phyloP scores from a whole-genome alignment of 2,329 filamentous ascomycete genomes.

The Colletotrichum theobromicola region DNA sequence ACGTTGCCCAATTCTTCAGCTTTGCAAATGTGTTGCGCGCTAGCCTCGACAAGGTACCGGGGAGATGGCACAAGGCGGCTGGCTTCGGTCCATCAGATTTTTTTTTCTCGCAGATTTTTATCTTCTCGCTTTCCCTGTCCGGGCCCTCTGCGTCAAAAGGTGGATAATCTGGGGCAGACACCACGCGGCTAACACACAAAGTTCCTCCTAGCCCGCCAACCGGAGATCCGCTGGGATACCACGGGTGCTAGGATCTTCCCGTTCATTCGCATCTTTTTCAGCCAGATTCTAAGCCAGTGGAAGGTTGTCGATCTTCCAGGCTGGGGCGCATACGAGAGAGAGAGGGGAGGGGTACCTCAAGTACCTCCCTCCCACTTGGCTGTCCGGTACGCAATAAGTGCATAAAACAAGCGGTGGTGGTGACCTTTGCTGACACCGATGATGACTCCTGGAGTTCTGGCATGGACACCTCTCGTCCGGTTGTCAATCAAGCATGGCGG shows the following conservation, averaged over 20 bases:
- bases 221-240: conserved; percentile 8
- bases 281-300: not conserved
- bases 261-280: not conserved
- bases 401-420: not conserved
- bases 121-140: not conserved
- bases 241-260: conserved; percentile 13
- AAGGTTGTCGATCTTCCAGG: not conserved
- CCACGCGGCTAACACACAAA: conserved; percentile 2
- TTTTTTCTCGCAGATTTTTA: not conserved
- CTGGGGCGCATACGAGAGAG: not conserved
- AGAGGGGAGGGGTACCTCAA: not conserved
- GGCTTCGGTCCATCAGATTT: conserved; percentile 4
- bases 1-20: not conserved
- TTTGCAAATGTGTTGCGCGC: not conserved
- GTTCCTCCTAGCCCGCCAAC: not conserved
- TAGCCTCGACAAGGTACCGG: not conserved
- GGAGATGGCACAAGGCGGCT: conserved; percentile 6
- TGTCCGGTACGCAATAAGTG: not conserved
- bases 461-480: not conserved
- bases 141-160: not conserved
- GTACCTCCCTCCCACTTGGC: no score
- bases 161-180: conserved; percentile 18
- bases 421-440: not conserved
- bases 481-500: not conserved
- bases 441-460: not conserved